These are phyloP conservation scores for Fraxinus latifolia DNA, from an alignment of 305 asterid species.

Conservation along the genomic window DNA sequence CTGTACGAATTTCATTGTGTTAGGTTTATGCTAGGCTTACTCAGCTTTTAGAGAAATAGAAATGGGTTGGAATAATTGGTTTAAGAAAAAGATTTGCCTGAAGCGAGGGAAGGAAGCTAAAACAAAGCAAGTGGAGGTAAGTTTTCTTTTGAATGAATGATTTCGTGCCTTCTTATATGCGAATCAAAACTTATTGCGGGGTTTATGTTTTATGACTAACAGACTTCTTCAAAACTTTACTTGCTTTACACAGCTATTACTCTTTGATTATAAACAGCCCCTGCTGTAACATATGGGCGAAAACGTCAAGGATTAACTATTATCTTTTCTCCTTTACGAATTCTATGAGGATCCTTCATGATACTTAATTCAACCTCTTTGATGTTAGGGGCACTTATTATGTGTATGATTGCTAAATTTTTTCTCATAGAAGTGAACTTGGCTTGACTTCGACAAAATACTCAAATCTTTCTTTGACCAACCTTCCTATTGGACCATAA, in stretches of 20 bases:
- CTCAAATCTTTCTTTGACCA: not conserved
- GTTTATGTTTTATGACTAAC: not conserved
- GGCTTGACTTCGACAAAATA: not conserved
- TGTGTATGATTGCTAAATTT: not conserved
- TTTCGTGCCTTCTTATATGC: not conserved
- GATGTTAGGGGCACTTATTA: not conserved
- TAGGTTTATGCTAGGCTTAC: not conserved
- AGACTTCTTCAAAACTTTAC: not conserved
- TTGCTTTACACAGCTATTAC: not conserved
- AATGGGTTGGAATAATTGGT: slow-evolving; percentile 59
- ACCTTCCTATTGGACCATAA: not conserved
- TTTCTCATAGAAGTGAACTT: not conserved
- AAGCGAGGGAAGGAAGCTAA: slow-evolving; percentile 37
- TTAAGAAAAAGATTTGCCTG: slow-evolving; percentile 40
- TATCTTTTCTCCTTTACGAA: not conserved
- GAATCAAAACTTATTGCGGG: not conserved
- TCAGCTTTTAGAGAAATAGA: slow-evolving; percentile 10
- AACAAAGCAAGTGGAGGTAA: slow-evolving; percentile 36
- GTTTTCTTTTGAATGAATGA: not conserved
- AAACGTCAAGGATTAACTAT: not conserved
- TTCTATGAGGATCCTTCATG: not conserved
- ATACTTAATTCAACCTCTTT: not conserved
- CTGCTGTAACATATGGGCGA: not conserved
- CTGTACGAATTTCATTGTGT: not conserved
- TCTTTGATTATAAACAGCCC: not conserved